Conservation (phyloP, 768 basidiomycete species). For the Suillus spraguei region DNA sequence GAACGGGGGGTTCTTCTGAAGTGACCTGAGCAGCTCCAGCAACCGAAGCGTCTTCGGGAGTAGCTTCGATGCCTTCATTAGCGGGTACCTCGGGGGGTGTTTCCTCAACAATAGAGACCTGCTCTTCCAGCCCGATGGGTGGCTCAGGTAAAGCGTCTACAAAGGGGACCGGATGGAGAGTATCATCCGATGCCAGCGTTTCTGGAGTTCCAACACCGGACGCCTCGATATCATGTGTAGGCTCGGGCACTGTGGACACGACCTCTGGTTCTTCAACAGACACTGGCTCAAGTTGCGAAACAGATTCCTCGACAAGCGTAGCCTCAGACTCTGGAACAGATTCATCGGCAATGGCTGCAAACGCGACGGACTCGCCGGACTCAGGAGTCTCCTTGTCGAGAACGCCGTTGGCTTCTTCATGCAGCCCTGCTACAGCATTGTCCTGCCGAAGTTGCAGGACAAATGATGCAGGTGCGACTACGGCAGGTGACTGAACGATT, state of each 20-base stretch:
- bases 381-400: conserved; percentile 31
- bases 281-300: neutral
- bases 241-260: neutral
- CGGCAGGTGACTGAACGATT: conserved; percentile 11
- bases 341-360: conserved; percentile 16
- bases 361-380: conserved; percentile 31
- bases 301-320: conserved; percentile 1
- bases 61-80: neutral
- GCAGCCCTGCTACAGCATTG: neutral
- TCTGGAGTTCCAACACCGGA: conserved; percentile 4
- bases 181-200: conserved; percentile 9
- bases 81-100: neutral
- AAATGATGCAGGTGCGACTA: conserved; percentile 4
- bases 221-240: neutral
- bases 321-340: neutral
- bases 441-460: neutral
- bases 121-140: conserved; percentile 11
- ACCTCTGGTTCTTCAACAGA: conserved; percentile 3
- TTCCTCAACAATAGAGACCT: conserved; percentile 4
- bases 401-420: conserved; percentile 22
- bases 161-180: conserved; percentile 7
- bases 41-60: conserved; percentile 8
- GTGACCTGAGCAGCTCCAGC: neutral
- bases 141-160: conserved; percentile 11
- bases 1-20: neutral